A percentile compares a stretch with the other conserved stretches of the same genome.
These are phyloP conservation scores for Acrodontium crateriforme DNA, from an alignment of 2,329 filamentous ascomycete species.

Conservation along the genomic window DNA sequence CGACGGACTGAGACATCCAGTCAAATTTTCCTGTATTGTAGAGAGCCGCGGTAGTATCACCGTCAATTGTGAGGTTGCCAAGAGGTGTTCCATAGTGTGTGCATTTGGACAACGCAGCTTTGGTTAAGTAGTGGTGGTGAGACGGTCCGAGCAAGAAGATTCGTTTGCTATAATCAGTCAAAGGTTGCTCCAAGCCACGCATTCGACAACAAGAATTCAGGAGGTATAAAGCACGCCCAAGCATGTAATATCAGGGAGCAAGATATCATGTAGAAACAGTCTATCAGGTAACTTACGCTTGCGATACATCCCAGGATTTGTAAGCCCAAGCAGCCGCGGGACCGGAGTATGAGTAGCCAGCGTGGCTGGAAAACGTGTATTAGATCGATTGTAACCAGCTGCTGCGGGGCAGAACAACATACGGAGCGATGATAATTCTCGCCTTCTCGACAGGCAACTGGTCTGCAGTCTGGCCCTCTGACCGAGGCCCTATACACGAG, in stretches of 20 bases:
- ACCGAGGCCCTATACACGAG: constrained; percentile 41
- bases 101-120: constrained; percentile 63
- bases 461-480: constrained; percentile 23
- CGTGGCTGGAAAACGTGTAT: constrained; percentile 62
- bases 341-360: constrained; percentile 86
- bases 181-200: neutral
- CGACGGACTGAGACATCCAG: constrained; percentile 50
- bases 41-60: constrained; percentile 38
- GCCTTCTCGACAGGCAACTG: constrained; percentile 58
- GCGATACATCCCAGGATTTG: constrained; percentile 68
- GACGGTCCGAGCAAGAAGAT: constrained; percentile 89
- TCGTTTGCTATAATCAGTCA: constrained; percentile 46
- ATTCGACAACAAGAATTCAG: neutral
- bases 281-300: constrained; percentile 38
- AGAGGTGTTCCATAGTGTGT: constrained; percentile 60
- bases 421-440: constrained; percentile 86
- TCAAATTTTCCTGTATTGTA: constrained; percentile 42
- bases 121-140: constrained; percentile 68
- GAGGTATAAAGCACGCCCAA: neutral
- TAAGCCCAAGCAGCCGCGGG: constrained; percentile 91
- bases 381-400: too few species aligned
- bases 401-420: constrained; percentile 19
- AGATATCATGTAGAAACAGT: neutral
- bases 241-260: neutral
- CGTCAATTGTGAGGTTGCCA: constrained; percentile 55